These are phyloP conservation scores for Termitomyces sp. DNA, from an alignment of 768 basidiomycete genomes.

Conservation along the genomic window DNA sequence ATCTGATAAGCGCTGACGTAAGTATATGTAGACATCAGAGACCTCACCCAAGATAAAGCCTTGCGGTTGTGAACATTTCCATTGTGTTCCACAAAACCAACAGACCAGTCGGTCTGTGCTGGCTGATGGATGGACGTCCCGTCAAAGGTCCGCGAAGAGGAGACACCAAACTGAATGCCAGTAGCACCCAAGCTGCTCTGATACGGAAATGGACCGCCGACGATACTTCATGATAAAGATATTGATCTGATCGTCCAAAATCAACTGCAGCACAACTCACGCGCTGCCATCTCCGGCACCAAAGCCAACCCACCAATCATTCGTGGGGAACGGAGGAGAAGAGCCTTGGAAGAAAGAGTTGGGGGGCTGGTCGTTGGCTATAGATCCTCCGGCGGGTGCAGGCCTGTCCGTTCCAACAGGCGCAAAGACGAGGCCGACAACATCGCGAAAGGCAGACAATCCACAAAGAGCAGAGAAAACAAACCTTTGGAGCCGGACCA, in stretches of 20 bases:
- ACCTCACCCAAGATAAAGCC: conserved; percentile 25
- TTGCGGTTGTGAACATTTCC: conserved; percentile 26
- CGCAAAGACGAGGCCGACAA: conserved; percentile 16
- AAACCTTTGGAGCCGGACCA: conserved; percentile 9
- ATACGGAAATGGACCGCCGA: conserved; percentile 29
- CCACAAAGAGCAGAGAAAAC: conserved; percentile 2
- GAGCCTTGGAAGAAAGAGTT: conserved; percentile 29
- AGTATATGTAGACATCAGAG: neutral
- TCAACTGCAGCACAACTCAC: conserved; percentile 9
- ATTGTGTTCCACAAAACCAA: conserved; percentile 25
- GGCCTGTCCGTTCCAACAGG: conserved; percentile 23
- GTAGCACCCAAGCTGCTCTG: conserved; percentile 21
- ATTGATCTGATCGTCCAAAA: neutral
- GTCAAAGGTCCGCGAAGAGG: conserved; percentile 23
- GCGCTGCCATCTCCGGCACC: conserved; percentile 21
- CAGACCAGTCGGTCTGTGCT: conserved; percentile 27
- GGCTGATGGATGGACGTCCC: conserved; percentile 28
- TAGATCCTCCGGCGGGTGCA: conserved; percentile 20
- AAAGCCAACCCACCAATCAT: conserved; percentile 31
- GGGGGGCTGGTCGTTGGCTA: conserved; percentile 23
- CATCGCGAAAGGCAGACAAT: neutral
- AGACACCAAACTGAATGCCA: conserved; percentile 27
- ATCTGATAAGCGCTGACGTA: neutral
- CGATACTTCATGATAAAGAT: conserved; percentile 16
- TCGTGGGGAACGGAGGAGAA: conserved; percentile 28